Base-by-base conservation (phyloP, 2,329 filamentous ascomycete species). In the Helicocarpus griseus region DNA sequence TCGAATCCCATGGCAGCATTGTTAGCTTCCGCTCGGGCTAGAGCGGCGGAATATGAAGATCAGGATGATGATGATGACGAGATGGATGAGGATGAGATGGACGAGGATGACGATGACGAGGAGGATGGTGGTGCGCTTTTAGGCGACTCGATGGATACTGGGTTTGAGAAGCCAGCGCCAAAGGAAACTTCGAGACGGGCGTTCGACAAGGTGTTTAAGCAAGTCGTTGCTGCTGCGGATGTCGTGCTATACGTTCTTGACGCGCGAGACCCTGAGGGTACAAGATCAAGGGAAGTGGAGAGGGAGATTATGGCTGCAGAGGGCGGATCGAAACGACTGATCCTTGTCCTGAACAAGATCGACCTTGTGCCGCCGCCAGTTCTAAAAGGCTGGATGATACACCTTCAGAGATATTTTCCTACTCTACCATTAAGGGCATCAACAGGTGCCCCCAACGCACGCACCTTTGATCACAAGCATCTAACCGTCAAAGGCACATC, bases 151-250 rank as follows among this genome's bases (percentile, higher is more conserved):
- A 71, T 77, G 48, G 45, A 47, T 47, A 38, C 22, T 4, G 76
- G 78, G 5, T 78, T 79, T 2, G 61, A 67, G 35, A 58, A 62
- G 7, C 38, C 52, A 11, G 50, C 58, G 13, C 58, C 60, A 21
- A 70, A 70, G 62, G 82, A 86, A 56, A 79, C 77, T 44, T 95
- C 90, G 49, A 81, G 89, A 63, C 88, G 84, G 69, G 87, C 89
- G 50, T 95, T 91, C 70, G 89, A 95, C 78, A 95, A 95, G 76
- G 83, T 94, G 61, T 96, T 95, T 78, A 95, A 95, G 76, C 81
- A 88, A 64, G 89, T 96, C 14, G 83, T 95, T 31, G 87, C 94
- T 56, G 81, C 87, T 56, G 87, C 90, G 47, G 90, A 96, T 65
- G 89, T 96, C 26, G 79, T 96, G 33, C 81, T 96, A 49, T 96